Conservation (phyloP, 208 protist genomes). For the Porcisia hertigi region DNA sequence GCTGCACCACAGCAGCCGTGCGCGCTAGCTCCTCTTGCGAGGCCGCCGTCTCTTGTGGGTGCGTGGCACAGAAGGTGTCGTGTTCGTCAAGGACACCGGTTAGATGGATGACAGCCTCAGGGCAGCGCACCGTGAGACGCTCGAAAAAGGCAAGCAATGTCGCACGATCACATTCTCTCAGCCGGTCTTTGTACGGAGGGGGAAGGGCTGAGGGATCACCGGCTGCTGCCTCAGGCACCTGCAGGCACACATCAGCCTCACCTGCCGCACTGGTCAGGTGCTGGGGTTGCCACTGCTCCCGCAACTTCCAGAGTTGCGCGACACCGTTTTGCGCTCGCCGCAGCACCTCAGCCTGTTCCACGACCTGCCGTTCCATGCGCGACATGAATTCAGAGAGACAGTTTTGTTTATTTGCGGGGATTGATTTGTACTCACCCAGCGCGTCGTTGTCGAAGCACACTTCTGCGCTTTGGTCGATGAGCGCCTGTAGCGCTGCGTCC, state of each 20-base stretch:
- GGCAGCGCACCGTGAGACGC: slow-evolving; percentile 40
- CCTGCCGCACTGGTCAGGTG: background rate
- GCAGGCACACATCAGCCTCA: background rate
- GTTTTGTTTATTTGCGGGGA: slow-evolving; percentile 45
- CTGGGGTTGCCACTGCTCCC: slow-evolving; percentile 10
- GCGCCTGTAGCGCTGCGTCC: slow-evolving; percentile 32
- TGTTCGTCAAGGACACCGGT: slow-evolving; percentile 62
- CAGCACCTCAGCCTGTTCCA: slow-evolving; percentile 69
- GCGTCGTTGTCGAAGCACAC: slow-evolving; percentile 54
- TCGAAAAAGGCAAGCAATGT: slow-evolving; percentile 61
- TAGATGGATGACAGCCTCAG: slow-evolving; percentile 32
- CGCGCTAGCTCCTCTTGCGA: slow-evolving; percentile 26
- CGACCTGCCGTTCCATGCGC: slow-evolving; percentile 43
- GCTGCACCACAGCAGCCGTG: slow-evolving; percentile 29
- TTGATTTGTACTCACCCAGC: slow-evolving; percentile 42
- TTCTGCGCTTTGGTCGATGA: slow-evolving; percentile 55
- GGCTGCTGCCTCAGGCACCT: background rate
- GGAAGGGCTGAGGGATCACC: slow-evolving; percentile 32
- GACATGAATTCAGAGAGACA: slow-evolving; percentile 45
- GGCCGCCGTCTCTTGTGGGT: slow-evolving; percentile 48
- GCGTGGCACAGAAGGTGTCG: slow-evolving; percentile 38
- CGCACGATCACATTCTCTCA: slow-evolving; percentile 54
- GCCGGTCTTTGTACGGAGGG: slow-evolving; percentile 26
- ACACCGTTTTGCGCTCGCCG: slow-evolving; percentile 54
- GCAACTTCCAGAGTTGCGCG: slow-evolving; percentile 37